phyloP scores from a whole-genome alignment of 306 rosid species.

The Rosa persica region DNA sequence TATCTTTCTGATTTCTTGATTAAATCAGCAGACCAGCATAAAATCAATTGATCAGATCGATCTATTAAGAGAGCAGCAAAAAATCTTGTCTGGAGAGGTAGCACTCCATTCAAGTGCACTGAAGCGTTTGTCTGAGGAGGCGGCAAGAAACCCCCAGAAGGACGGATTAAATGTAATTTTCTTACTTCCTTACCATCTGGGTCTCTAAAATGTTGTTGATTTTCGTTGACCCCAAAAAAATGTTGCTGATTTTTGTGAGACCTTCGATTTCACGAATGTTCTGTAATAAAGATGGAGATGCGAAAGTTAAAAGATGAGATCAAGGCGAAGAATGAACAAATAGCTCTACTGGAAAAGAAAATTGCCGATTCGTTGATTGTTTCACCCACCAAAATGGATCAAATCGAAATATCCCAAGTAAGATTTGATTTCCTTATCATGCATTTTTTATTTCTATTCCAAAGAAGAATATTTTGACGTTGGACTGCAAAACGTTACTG shows the following conservation, averaged over 20 bases:
- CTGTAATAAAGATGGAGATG: conserved; percentile 57
- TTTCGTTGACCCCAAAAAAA: background rate
- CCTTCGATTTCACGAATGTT: conserved; percentile 29
- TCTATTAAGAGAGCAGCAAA: conserved; percentile 89
- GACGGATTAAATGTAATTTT: conserved; percentile 65
- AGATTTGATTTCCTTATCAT: conserved; percentile 28
- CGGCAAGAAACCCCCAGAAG: conserved; percentile 63
- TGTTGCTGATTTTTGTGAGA: conserved; percentile 30
- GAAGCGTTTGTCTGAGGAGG: conserved; percentile 88
- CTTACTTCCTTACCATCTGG: conserved; percentile 18
- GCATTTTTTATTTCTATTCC: background rate
- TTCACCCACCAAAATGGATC: conserved; percentile 52
- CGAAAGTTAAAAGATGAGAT: conserved; percentile 75
- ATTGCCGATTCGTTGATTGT: conserved; percentile 52
- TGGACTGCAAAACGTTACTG: too few species aligned
- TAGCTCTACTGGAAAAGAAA: conserved; percentile 75
- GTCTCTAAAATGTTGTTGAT: conserved; percentile 23
- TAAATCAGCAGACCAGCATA: conserved; percentile 62
- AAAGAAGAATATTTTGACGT: background rate
- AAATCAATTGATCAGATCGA: conserved; percentile 80
- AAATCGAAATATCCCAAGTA: conserved; percentile 70
- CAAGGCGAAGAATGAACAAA: conserved; percentile 68
- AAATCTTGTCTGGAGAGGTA: conserved; percentile 86
- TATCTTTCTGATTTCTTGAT: conserved; percentile 6
- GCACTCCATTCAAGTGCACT: conserved; percentile 89